Base-by-base conservation (phyloP, 1,139 yeast genomes). In the Saccharomyces pastorianus region DNA sequence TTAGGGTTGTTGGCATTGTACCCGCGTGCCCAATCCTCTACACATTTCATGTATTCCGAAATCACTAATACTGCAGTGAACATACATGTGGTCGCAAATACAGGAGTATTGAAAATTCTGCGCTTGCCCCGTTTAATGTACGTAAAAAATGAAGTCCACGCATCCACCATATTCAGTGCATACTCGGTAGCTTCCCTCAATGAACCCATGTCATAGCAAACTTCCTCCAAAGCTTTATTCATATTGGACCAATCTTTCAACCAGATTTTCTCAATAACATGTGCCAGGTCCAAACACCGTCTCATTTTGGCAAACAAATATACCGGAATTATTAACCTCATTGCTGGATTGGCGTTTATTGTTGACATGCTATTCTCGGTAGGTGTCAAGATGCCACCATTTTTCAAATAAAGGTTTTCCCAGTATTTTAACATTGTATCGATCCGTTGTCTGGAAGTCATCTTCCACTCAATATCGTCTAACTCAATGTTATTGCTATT, bases 141-240 rank as follows among this genome's bases (percentile, higher is more conserved):
- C 7, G 83, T 78, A 29, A 84, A 83, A 51, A 84, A 82, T 58
- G 83, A 85, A 49, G 81, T 79, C 95, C 93, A 86, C 49, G 85
- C 71, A 56, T 81, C 79, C 55, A 86, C 73, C 31, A 84, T 78
- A 57, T 80, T 83, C 48, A 83, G 66, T 5, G 85, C 79, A 59
- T 81, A 77, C 32, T 75, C 75, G 1, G 84, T 75, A 9, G 85
- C 77, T 61, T 83, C 87, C 52, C 83, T 76, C 48, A 83, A 71
- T 73, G 78, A 58, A 29, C 64, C 65, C 62, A 67, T 61, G 62
- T 84, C 88, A 47, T 74, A 68, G 51, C 63, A 60, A 8, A 64
- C 53, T 27, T 61, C 59, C 56, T 76, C 74, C 56, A 84, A 71
- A 49, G 76, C 76, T 11, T 66, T 61, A 62, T 83, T 84, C 88